Evolutionary conservation across 1,139 yeast genomes (phyloP), one percentile per base, ranked within the genome.

Genomic region (Pichia sp.): DNA sequence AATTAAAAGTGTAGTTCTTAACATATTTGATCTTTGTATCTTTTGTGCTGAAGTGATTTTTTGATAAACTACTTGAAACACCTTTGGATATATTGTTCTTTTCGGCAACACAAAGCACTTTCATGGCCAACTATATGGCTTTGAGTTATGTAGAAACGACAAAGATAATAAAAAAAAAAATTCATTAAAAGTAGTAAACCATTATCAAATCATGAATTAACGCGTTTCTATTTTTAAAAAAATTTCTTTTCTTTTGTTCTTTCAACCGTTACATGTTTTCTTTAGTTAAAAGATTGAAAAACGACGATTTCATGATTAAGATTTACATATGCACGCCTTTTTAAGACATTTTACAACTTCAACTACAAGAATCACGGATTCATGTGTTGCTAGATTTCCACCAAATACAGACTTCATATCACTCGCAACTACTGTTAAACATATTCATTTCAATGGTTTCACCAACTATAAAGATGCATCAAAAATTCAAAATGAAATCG

Each of bases 81-180:
- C 89, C 85, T 60, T 83, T 87, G 9, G 97, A 95, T 43, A 94
- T 92, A 2, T 96, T 86, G 46, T 95, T 95, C 66, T 94, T 94
- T 66, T 94, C 99, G 2, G 99, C 98, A 48, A 94, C 97, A 65
- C 97, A 92, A 45, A 94, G 75, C 6, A 94, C 78, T 59, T 70
- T 54, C 61, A 59, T 58, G 12, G 6, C 10, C 30, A 8, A 4
- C 6, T 35, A 7, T 10, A 26, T 6, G 20, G 24, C 16, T 16
- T 16, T 16, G 16, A 16, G 16, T 16, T 16, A 16, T 16, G 9
- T 8, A 22, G 8, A 32, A 4, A 32, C 8, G 26, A 26, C 16
- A 25, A n/a, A 23, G 5, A 22, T 4, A n/a, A 16, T 4, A 23
- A 3, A 10, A 7, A 22, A 23, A 32, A 6, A 11, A 32, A 32